Percentiles rank a stretch among this genome's conserved stretches.
phyloP scores from a whole-genome alignment of 257 asterid genomes.

The Capsicum rhomboideum region DNA sequence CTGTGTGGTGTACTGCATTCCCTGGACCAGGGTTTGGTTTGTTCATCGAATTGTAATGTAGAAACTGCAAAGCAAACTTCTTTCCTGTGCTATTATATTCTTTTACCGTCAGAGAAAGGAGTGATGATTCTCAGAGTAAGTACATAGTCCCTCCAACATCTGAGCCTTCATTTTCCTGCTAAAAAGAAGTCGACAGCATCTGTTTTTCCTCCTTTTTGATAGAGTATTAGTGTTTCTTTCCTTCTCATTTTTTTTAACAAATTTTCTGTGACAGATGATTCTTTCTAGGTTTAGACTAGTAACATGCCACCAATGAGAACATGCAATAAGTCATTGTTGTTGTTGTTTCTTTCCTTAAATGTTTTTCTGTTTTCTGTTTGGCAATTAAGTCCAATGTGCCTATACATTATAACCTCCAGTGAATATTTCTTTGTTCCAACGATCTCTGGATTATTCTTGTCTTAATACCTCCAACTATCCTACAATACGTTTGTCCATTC shows the following conservation, averaged over 20 bases:
- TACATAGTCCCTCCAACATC: not conserved
- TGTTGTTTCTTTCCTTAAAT: not conserved
- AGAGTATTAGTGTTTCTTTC: not conserved
- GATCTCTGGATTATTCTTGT: not conserved
- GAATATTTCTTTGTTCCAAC: not conserved
- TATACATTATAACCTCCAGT: not conserved
- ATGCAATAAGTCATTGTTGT: not conserved
- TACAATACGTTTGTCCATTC: not conserved
- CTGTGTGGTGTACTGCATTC: slow-evolving; percentile 61
- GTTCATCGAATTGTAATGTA: slow-evolving; percentile 70
- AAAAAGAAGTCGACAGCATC: not conserved
- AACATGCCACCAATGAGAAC: not conserved
- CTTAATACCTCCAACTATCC: not conserved
- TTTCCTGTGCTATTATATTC: slow-evolving; percentile 71
- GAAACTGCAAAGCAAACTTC: slow-evolving; percentile 66
- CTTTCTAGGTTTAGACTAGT: not conserved
- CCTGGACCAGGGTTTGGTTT: slow-evolving; percentile 89
- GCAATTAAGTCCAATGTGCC: not conserved
- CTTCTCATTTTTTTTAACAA: not conserved
- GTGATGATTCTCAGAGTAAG: slow-evolving; percentile 89
- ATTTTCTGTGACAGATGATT: not conserved
- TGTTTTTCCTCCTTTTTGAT: not conserved
- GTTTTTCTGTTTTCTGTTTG: not conserved
- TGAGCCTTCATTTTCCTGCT: not conserved
- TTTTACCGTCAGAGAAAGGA: slow-evolving; percentile 83